These are phyloP conservation scores for Jamesozyma jinghongensis DNA, from an alignment of 805 yeast genomes.

Conservation along the genomic window DNA sequence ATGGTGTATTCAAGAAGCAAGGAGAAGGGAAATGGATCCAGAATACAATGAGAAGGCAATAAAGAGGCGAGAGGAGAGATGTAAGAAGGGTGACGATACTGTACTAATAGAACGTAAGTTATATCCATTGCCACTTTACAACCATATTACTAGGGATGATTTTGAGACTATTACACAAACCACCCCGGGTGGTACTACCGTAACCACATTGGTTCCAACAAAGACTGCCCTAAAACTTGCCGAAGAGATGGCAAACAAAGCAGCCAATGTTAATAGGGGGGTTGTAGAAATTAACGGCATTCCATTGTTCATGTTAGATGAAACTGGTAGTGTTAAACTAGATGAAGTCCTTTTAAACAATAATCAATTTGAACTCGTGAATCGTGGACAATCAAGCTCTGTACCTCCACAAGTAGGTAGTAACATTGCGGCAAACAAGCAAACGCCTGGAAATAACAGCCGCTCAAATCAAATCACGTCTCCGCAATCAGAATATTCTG, in stretches of 20 bases:
- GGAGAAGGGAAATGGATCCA: conserved; percentile 53
- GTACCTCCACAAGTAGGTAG: neutral
- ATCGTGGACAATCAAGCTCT: no score
- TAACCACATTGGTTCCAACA: conserved; percentile 83
- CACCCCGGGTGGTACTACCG: conserved; percentile 86
- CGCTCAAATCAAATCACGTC: no score
- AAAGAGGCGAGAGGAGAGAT: conserved; percentile 30
- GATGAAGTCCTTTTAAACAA: conserved; percentile 1
- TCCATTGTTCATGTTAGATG: conserved; percentile 63
- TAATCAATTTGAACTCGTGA: neutral
- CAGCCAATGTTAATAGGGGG: conserved; percentile 16
- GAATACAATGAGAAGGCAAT: conserved; percentile 24
- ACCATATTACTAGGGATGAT: conserved; percentile 82
- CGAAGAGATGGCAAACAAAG: conserved; percentile 19
- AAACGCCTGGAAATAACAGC: neutral
- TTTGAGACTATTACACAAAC: conserved; percentile 78
- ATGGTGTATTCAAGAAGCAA: conserved; percentile 91
- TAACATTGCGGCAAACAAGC: neutral
- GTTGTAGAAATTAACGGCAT: conserved; percentile 58
- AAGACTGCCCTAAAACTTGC: conserved; percentile 52
- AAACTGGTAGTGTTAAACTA: conserved; percentile 58
- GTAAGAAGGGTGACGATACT: conserved; percentile 9
- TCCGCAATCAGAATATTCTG: no score
- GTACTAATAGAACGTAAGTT: conserved; percentile 32
- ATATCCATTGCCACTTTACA: conserved; percentile 79